phyloP scores from a whole-genome alignment of 805 yeast species.

The Candida bentonensis region DNA sequence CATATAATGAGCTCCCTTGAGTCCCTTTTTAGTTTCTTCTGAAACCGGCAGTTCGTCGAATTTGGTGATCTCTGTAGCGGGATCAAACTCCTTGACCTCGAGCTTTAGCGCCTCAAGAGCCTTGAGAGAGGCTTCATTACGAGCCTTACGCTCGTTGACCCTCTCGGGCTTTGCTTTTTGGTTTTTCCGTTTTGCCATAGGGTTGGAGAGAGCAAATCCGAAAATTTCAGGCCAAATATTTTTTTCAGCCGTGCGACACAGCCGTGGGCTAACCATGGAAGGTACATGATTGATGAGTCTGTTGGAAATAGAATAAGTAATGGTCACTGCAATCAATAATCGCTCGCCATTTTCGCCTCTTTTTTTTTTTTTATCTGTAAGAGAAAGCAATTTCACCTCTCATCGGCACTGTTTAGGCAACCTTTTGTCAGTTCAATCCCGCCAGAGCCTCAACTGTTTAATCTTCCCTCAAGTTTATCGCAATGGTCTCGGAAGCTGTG shows the following conservation, averaged over 20 bases:
- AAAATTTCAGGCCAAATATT: background rate
- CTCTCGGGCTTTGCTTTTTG: conserved; percentile 2
- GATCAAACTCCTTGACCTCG: conserved; percentile 33
- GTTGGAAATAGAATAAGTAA: no score
- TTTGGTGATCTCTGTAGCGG: conserved; percentile 26
- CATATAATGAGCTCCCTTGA: conserved; percentile 65
- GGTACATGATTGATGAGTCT: conserved; percentile 12
- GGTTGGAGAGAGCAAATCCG: background rate
- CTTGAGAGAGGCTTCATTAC: conserved; percentile 24
- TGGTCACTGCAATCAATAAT: no score
- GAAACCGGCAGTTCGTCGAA: conserved; percentile 74
- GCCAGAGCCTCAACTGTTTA: background rate
- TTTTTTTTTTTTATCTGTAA: background rate
- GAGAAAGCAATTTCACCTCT: background rate
- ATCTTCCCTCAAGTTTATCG: background rate
- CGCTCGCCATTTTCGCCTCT: no score
- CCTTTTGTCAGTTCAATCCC: no score
- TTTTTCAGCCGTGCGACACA: background rate
- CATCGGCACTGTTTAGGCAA: no score
- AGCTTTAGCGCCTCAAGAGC: conserved; percentile 31
- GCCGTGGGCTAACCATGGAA: background rate
- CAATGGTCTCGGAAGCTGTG: background rate
- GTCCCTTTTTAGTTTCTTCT: conserved; percentile 48
- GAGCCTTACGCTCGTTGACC: conserved; percentile 10
- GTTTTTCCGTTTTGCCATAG: conserved; percentile 6